Evolutionary conservation across 306 rosid species (phyloP).

Genomic region (Benincasa hispida): DNA sequence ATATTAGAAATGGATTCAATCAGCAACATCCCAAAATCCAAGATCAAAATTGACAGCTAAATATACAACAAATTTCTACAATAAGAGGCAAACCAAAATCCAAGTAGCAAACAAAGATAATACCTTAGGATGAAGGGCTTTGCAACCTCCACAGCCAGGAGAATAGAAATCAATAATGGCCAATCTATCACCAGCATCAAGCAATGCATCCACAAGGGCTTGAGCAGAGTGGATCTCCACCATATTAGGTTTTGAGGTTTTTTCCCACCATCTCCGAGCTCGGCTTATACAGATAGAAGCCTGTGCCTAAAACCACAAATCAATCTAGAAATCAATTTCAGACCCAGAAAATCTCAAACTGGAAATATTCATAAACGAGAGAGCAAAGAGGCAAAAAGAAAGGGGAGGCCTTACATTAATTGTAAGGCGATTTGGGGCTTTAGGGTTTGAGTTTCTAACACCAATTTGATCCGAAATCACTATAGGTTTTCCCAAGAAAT

Average conservation of each 20-base stretch:
- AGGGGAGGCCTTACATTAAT: conserved; percentile 29
- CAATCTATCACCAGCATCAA: conserved; percentile 61
- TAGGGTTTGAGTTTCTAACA: conserved; percentile 16
- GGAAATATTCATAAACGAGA: neutral
- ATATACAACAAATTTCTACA: neutral
- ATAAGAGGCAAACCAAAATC: neutral
- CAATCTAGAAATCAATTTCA: neutral
- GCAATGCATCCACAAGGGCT: conserved; percentile 45
- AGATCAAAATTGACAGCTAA: neutral
- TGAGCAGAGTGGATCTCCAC: conserved; percentile 59
- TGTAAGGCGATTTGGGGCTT: conserved; percentile 13
- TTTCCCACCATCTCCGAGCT: conserved; percentile 71
- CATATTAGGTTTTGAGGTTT: conserved; percentile 52
- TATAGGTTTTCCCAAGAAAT: conserved; percentile 29
- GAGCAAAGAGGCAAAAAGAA: neutral
- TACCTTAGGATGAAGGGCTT: conserved; percentile 81
- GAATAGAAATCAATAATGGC: conserved; percentile 72
- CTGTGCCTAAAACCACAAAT: conserved; percentile 34
- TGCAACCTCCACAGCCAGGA: conserved; percentile 95
- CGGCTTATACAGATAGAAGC: conserved; percentile 42
- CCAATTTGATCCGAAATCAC: conserved; percentile 22
- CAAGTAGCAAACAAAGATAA: neutral
- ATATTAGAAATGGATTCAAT: neutral
- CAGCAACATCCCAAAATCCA: conserved; percentile 7
- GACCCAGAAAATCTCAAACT: neutral